A percentile compares a stretch with the other conserved stretches of the same genome.
Evolutionary conservation across 805 yeast genomes (phyloP).

Genomic region (Wickerhamomyces subpelliculosus): DNA sequence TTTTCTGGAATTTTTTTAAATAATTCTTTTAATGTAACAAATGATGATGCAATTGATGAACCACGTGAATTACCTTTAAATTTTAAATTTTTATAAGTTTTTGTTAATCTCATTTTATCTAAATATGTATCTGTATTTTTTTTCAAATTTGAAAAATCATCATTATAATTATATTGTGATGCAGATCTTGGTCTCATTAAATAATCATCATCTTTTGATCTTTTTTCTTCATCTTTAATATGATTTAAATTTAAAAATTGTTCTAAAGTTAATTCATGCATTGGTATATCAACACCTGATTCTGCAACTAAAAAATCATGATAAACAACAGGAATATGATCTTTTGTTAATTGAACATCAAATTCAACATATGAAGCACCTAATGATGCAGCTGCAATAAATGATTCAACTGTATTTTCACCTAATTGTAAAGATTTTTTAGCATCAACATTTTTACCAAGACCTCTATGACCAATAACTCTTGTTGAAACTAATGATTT

Average conservation of each 20-base stretch:
- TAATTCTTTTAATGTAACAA: slow-evolving; percentile 81
- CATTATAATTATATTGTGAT: slow-evolving; percentile 5
- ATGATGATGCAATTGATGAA: slow-evolving; percentile 80
- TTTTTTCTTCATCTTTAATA: slow-evolving; percentile 10
- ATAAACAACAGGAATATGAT: slow-evolving; percentile 83
- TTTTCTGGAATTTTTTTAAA: slow-evolving; percentile 72
- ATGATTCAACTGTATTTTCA: slow-evolving; percentile 91
- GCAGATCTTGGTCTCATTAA: slow-evolving; percentile 22
- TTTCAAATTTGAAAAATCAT: background rate
- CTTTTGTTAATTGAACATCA: slow-evolving; percentile 93
- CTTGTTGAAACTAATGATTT: slow-evolving; percentile 80
- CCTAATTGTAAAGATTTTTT: slow-evolving; percentile 83
- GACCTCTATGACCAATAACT: slow-evolving; percentile 93
- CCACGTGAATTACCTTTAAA: slow-evolving; percentile 94
- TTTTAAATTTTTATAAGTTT: slow-evolving; percentile 78
- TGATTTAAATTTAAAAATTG: slow-evolving; percentile 63
- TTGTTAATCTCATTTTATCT: slow-evolving; percentile 78
- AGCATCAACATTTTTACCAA: slow-evolving; percentile 76
- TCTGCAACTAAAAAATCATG: slow-evolving; percentile 95
- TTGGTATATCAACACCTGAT: slow-evolving; percentile 92
- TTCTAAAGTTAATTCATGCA: slow-evolving; percentile 86
- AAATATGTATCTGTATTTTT: slow-evolving; percentile 10
- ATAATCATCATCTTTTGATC: slow-evolving; percentile 20
- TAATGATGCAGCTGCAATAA: slow-evolving; percentile 90
- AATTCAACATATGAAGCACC: slow-evolving; percentile 97